Percentiles rank a stretch among this genome's conserved stretches.
Evolutionary conservation across 2,329 filamentous ascomycete species (phyloP).

Genomic region (Penicillium janthinellum): DNA sequence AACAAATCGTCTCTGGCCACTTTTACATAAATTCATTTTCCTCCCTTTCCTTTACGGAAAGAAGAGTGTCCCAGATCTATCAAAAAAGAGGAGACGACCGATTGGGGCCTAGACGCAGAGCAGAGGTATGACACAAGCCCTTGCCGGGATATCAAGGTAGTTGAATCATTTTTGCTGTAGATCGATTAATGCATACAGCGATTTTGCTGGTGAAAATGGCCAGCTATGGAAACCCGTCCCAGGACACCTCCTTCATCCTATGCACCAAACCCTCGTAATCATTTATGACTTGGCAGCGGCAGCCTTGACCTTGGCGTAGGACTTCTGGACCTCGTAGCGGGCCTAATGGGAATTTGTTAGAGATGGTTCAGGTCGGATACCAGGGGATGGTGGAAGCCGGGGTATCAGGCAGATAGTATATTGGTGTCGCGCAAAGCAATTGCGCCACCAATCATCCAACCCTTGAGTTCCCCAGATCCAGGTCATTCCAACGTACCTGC

Average conservation of each 20-base stretch:
- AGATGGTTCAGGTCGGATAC: background rate
- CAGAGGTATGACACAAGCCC: constrained; percentile 25
- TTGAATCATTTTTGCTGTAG: constrained; percentile 48
- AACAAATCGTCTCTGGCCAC: constrained; percentile 4
- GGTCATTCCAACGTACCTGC: constrained; percentile 66
- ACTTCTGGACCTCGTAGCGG: constrained; percentile 97
- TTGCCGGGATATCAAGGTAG: constrained; percentile 45
- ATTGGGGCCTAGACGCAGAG: constrained; percentile 22
- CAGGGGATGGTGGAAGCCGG: background rate
- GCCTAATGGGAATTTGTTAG: constrained; percentile 49
- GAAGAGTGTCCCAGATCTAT: constrained; percentile 21
- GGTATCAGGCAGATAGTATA: background rate
- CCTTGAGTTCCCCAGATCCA: background rate
- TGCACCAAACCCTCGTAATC: constrained; percentile 45
- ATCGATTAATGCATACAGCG: constrained; percentile 45
- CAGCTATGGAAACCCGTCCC: constrained; percentile 43
- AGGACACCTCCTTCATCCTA: constrained; percentile 47
- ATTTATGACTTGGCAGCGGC: constrained; percentile 66
- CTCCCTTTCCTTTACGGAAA: constrained; percentile 12
- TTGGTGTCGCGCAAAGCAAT: background rate
- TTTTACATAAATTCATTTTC: constrained; percentile 20
- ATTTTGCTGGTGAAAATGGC: constrained; percentile 41
- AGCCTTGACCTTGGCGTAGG: constrained; percentile 88
- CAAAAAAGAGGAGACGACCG: constrained; percentile 17
- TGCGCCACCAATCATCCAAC: background rate